These are phyloP conservation scores for Agrostemma githago DNA, from an alignment of 148 eudicot species.

Conservation along the genomic window DNA sequence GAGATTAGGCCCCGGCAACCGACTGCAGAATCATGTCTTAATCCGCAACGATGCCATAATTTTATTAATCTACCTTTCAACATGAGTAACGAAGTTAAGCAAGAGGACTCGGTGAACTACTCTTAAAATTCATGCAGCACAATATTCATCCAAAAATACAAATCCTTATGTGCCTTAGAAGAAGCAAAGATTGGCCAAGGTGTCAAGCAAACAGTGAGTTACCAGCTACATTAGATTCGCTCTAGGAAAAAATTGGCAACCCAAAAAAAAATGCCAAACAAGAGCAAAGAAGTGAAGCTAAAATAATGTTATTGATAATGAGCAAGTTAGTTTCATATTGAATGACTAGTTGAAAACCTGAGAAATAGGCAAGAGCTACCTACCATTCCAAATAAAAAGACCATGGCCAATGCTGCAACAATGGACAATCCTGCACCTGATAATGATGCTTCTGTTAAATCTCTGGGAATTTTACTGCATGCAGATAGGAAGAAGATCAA, in stretches of 20 bases:
- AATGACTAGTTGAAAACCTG: constrained; percentile 8
- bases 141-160: not conserved
- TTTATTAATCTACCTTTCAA: not conserved
- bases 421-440: constrained; percentile 96
- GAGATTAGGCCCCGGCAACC: not conserved
- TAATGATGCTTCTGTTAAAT: constrained; percentile 93
- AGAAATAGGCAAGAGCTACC: constrained; percentile 24
- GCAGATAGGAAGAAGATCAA: constrained; percentile 3
- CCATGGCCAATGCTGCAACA: constrained; percentile 72
- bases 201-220: not conserved
- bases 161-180: not conserved
- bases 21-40: not conserved
- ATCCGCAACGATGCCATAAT: not conserved
- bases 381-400: constrained; percentile 97
- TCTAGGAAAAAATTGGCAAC: not conserved
- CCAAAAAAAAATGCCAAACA: not conserved
- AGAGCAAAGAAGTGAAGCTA: too few species aligned
- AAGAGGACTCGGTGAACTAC: not conserved
- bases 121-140: constrained; percentile 1
- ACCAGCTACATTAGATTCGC: not conserved
- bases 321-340: not conserved
- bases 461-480: constrained; percentile 95
- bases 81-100: not conserved
- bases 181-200: not conserved
- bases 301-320: not conserved